Evolutionary conservation across 1,284 basidiomycete genomes (phyloP), one percentile per base, ranked within the genome.

Genomic region (Erythrobasidium hasegawianum): DNA sequence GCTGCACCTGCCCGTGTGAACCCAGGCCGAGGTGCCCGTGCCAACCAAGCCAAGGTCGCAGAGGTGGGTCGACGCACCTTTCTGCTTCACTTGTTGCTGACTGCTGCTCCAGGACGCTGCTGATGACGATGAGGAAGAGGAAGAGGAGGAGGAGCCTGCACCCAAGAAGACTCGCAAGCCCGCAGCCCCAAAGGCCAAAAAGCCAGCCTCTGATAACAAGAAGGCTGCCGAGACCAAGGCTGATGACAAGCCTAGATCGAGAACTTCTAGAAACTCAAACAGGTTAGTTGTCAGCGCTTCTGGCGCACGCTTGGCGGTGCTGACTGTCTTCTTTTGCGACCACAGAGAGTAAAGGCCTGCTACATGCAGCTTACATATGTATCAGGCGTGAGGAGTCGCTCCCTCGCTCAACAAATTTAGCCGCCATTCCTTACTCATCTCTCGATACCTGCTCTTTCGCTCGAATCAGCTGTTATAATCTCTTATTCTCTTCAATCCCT

Each of bases 1-100:
- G 33, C 33, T 33, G 33, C 33, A 33, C 33, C 33, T 5, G 33
- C 33, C 11, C 33, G 33, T 5, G 33, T 33, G 40, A 65, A 65
- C 47, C 62, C 62, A 22, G 27, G 50, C 22, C 47, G 62, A 50
- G 57, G 56, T 33, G 62, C 62, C 33, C 62, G 62, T 16, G 43
- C 43, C 43, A 18, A 38, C 11, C 14, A 38, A 4, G 20, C 57
- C 7, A 43, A 59, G 38, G 13, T 40, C 20, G 56, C 55, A 33
- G 54, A 64, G 43, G 62, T 58, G 47, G 29, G 61, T 49, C 43
- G 14, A 8, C n/a, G n/a, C 43, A 16, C 18, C 20, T 22, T 16
- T 8, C 16, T 47, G 43, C n/a, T 47, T 14, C 8, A 18, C 22
- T n/a, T 47, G 4, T 24, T n/a, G 14, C 43, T 47, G 14, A 16